These are phyloP conservation scores for Stagonosporopsis chrysanthemi DNA, from an alignment of 2,329 filamentous ascomycete species.

Conservation along the genomic window DNA sequence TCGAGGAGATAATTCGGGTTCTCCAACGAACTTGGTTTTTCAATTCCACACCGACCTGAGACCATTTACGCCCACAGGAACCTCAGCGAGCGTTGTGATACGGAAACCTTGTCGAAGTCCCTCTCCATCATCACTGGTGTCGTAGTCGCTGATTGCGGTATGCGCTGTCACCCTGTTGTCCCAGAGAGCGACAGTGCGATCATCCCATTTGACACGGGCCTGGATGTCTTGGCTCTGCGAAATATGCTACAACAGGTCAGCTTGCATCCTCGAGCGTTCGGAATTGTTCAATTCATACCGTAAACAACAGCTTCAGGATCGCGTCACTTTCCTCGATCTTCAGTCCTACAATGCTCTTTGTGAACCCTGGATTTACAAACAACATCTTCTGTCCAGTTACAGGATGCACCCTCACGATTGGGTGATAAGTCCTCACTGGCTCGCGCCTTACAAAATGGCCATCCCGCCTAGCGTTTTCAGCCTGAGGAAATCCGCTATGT, in stretches of 20 bases:
- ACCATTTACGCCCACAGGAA: constrained; percentile 29
- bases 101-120: constrained; percentile 36
- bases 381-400: constrained; percentile 79
- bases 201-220: constrained; percentile 75
- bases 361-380: constrained; percentile 83
- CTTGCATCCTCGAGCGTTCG: constrained; percentile 35
- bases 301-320: constrained; percentile 76
- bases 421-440: constrained; percentile 33
- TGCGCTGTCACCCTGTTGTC: constrained; percentile 81
- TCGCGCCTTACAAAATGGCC: constrained; percentile 46
- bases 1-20: background rate
- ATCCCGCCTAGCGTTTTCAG: constrained; percentile 62
- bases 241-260: constrained; percentile 64
- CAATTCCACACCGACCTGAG: constrained; percentile 31
- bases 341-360: constrained; percentile 76
- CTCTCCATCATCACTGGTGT: constrained; percentile 32
- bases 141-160: constrained; percentile 75
- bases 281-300: constrained; percentile 8
- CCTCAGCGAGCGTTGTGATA: constrained; percentile 34
- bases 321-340: constrained; percentile 82
- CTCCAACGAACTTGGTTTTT: background rate
- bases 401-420: constrained; percentile 77
- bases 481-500: constrained; percentile 79
- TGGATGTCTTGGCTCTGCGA: constrained; percentile 74
- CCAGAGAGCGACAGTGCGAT: constrained; percentile 80